phyloP scores from a whole-genome alignment of 2,329 filamentous ascomycete genomes.

The Arthrobotrys sphaeroides region DNA sequence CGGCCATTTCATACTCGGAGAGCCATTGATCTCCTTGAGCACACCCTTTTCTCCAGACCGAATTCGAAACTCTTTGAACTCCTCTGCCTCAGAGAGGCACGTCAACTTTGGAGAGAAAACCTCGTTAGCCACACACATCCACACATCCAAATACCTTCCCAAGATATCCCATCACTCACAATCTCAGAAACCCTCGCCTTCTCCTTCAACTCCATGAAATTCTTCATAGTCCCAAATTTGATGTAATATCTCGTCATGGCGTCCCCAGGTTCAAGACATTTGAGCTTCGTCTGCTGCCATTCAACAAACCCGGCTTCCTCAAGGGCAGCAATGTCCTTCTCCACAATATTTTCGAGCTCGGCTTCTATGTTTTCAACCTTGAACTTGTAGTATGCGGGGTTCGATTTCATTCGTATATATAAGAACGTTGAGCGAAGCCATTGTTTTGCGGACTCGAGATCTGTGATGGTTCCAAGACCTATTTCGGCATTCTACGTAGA shows the following conservation, averaged over 20 bases:
- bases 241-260: conserved; percentile 87
- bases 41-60: conserved; percentile 74
- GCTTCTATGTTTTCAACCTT: conserved; percentile 71
- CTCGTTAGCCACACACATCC: conserved; percentile 4
- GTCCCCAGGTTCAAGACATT: conserved; percentile 76
- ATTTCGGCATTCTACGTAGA: conserved; percentile 76
- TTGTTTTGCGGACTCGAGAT: conserved; percentile 71
- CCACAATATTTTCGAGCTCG: conserved; percentile 75
- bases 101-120: conserved; percentile 67
- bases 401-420: conserved; percentile 75
- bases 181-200: conserved; percentile 73
- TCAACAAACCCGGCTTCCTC: conserved; percentile 69
- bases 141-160: not conserved
- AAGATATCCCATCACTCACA: conserved; percentile 62
- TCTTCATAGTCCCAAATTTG: conserved; percentile 80
- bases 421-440: conserved; percentile 84
- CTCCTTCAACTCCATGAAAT: conserved; percentile 71
- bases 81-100: conserved; percentile 72
- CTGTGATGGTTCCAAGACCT: conserved; percentile 75
- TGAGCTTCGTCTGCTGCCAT: conserved; percentile 64
- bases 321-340: conserved; percentile 73
- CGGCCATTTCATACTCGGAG: conserved; percentile 73
- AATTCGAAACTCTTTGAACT: conserved; percentile 78
- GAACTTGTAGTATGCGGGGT: conserved; percentile 76
- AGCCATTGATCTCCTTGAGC: conserved; percentile 78